Evolutionary conservation across 2,329 filamentous ascomycete genomes (phyloP).

Genomic region (Ustulina deusta): DNA sequence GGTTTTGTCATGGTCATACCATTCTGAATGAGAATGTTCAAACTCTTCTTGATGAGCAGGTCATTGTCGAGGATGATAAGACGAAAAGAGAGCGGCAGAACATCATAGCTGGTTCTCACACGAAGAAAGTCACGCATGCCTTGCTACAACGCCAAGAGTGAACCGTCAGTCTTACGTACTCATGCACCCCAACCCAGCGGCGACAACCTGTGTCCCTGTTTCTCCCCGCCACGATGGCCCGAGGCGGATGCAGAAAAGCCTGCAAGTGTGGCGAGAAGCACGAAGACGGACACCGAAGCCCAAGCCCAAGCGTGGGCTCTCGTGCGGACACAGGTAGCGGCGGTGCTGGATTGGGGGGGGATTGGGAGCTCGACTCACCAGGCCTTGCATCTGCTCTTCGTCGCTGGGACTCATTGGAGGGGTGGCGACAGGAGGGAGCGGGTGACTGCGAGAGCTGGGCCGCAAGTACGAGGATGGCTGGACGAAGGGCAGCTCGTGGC

Average conservation of each 20-base stretch:
- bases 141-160: slow-evolving; percentile 66
- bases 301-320: background rate
- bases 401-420: slow-evolving; percentile 72
- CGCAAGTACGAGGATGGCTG: slow-evolving; percentile 70
- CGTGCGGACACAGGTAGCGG: background rate
- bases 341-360: background rate
- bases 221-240: background rate
- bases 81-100: slow-evolving; percentile 93
- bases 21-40: slow-evolving; percentile 96
- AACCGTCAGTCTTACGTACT: slow-evolving; percentile 36
- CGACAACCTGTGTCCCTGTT: slow-evolving; percentile 2
- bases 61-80: slow-evolving; percentile 96
- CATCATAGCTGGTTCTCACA: slow-evolving; percentile 96
- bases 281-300: background rate
- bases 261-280: background rate
- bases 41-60: slow-evolving; percentile 94
- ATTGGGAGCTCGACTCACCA: slow-evolving; percentile 66
- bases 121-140: slow-evolving; percentile 96
- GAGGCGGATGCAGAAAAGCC: background rate
- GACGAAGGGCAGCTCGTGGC: slow-evolving; percentile 68
- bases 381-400: slow-evolving; percentile 80
- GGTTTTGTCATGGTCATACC: slow-evolving; percentile 63
- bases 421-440: slow-evolving; percentile 58
- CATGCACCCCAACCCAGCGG: slow-evolving; percentile 8
- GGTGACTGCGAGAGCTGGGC: slow-evolving; percentile 56